Percentiles rank a stretch among this genome's conserved stretches.
phyloP scores from a whole-genome alignment of 306 rosid species.

The Boehmeria nivea region DNA sequence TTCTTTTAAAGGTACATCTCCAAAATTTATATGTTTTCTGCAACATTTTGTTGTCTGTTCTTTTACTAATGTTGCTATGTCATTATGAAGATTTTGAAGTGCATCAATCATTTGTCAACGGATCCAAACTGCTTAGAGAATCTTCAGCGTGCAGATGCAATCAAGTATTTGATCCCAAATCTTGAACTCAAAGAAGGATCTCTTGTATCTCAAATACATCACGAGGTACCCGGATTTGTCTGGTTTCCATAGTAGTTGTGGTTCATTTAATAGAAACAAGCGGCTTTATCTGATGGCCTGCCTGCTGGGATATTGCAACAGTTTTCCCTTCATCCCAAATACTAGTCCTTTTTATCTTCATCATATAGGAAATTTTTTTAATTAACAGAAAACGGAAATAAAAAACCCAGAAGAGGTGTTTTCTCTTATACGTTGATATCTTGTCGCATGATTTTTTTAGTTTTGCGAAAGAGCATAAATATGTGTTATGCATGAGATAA shows the following conservation, averaged over 20 bases:
- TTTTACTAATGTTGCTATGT: conserved; percentile 18
- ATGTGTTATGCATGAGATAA: too few species aligned
- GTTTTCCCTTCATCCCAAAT: too few species aligned
- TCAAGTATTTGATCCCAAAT: conserved; percentile 92
- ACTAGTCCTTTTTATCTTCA: too few species aligned
- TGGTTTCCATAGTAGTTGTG: conserved; percentile 7
- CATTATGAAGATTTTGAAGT: conserved; percentile 69
- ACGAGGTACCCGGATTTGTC: conserved; percentile 55
- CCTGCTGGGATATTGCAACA: too few species aligned
- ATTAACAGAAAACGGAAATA: too few species aligned
- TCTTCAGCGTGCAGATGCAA: conserved; percentile 99
- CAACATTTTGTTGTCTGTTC: neutral
- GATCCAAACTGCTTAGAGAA: conserved; percentile 99
- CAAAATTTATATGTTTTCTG: neutral
- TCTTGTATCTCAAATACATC: conserved; percentile 87
- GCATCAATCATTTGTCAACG: conserved; percentile 86
- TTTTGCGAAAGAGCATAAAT: too few species aligned
- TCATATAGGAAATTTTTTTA: too few species aligned
- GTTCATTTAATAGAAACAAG: conserved; percentile 12
- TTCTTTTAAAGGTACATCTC: conserved; percentile 74
- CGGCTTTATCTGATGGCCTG: too few species aligned
- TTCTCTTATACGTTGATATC: neutral
- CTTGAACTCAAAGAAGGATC: conserved; percentile 96
- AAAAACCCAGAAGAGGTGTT: too few species aligned
- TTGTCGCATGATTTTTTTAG: neutral